Conservation (phyloP, 768 basidiomycete genomes). For the Agaricus subrufescens region DNA sequence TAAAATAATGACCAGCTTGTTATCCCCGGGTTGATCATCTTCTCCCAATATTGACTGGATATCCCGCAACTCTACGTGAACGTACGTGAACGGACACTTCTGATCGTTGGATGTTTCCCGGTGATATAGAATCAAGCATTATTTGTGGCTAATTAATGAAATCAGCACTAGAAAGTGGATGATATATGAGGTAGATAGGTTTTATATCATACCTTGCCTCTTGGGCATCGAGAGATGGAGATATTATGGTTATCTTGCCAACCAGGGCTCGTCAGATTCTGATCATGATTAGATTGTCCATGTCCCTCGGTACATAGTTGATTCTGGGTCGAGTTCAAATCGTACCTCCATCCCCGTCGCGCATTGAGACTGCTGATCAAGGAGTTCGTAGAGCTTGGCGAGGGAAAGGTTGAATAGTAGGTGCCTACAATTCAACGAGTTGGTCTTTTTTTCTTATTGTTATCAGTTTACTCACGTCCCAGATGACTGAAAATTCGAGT, state of each 20-base stretch:
- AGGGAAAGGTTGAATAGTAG: conserved; percentile 30
- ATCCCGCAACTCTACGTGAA: conserved; percentile 16
- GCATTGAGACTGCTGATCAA: neutral
- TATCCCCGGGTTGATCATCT: too few species aligned
- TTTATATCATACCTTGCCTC: neutral
- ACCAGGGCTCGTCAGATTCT: neutral
- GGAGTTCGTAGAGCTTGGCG: conserved; percentile 1
- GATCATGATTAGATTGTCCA: neutral
- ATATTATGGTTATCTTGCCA: conserved; percentile 1
- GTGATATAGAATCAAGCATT: neutral
- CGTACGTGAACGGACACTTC: conserved; percentile 15
- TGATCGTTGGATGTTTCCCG: neutral
- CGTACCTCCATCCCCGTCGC: neutral
- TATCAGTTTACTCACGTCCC: conserved; percentile 6
- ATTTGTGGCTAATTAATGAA: neutral
- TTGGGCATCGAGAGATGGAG: neutral
- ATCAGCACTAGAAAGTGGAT: neutral
- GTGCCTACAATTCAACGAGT: conserved; percentile 19
- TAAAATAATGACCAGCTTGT: too few species aligned
- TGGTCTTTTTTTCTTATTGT: neutral
- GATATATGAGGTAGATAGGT: too few species aligned
- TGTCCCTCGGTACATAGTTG: too few species aligned
- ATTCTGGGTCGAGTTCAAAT: too few species aligned
- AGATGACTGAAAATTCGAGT: conserved; percentile 5
- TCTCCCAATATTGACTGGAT: neutral